Evolutionary conservation across 257 asterid genomes (phyloP), one percentile per base, ranked within the genome.

Genomic region (Paraleonurus japonicus): DNA sequence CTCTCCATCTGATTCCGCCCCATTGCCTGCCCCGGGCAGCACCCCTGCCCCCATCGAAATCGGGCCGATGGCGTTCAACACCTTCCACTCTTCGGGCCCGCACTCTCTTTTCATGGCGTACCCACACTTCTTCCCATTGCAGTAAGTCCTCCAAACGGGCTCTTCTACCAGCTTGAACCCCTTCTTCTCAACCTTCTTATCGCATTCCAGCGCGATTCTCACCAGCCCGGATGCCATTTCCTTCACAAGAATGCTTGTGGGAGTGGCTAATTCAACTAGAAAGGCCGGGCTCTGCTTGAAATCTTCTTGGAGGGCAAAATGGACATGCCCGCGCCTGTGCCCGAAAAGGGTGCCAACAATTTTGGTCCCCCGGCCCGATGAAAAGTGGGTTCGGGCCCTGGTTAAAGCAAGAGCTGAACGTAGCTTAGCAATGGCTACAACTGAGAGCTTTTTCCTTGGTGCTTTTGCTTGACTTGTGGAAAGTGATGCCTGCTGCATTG

Each of bases 41-140:
- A 95, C 98, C 22, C 99, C 99, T 9, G 99, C 99, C 17, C 98
- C 99, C 99, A 95, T 95, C 15, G 98, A 75, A 10, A 89, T 85
- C 50, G 89, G 95, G 19, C 98, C 98, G 3, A 95, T 79, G 4
- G 98, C 81, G 28, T 89, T 86, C 83, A 95, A 37, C 1, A 95
- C 88, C 73, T 85, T 92, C 99, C 95, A 85, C 78, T 92, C 96
- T 3, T 87, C 94, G 0, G 85, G 80, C 55, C 97, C 97, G 74
- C 96, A 89, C 51, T 83, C 95, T 1, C 92, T 77, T 62, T 81
- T 79, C 71, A 86, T 79, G 3, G 95, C 98, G 66, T 83, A 92
- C 43, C 96, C 98, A 66, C 84, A 95, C 11, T 89, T 92, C 67
- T 85, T 87, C 6, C 98, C 99, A 23, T 95, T 95, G 78, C 99